Evolutionary conservation across 805 yeast genomes (phyloP), one percentile per base, ranked within the genome.

Genomic region (Diddensiella transvaalensis): DNA sequence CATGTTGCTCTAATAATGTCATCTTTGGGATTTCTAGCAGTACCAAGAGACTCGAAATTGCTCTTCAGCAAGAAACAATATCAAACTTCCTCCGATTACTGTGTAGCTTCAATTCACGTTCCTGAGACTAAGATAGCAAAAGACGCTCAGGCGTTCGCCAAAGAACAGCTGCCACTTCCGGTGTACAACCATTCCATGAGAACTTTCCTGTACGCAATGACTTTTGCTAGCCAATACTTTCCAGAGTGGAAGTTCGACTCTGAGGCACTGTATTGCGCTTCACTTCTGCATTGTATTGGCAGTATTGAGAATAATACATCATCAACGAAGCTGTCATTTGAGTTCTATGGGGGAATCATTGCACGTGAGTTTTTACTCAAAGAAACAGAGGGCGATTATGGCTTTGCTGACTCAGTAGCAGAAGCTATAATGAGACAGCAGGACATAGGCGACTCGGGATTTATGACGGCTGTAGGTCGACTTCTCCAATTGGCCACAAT

Each of bases 351-450:
- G 3, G 60, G 55, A 6, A 40, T 51, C 22, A 15, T 54, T 21
- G 59, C 60, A 8, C 52, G 53, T 4, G 55, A 54, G 11, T 38
- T 52, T 24, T 33, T 56, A 6, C 37, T 49, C n/a, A 22, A 41
- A 33, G 42, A 45, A 18, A 41, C 50, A 8, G 40, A 41, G 10
- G 49, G 43, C 3, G 46, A 47, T 4, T 44, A 42, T 13, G 60
- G 56, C 42, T 47, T 50, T 22, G 59, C 58, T 3, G 60, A 56
- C 4, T 56, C 58, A 13, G 58, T 56, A 5, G 40, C 47, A 11
- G 60, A 57, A 40, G 58, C 58, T 3, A 54, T 57, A 18, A 40
- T 54, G 32, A 44, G 58, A 19, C 60, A 57, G 42, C 59, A 56
- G 47, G 60, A 55, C 33, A 41, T 56, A 13, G 55, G 53, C 13